phyloP scores from a whole-genome alignment of 805 yeast species.

The Zygosaccharomyces pseudorouxii region DNA sequence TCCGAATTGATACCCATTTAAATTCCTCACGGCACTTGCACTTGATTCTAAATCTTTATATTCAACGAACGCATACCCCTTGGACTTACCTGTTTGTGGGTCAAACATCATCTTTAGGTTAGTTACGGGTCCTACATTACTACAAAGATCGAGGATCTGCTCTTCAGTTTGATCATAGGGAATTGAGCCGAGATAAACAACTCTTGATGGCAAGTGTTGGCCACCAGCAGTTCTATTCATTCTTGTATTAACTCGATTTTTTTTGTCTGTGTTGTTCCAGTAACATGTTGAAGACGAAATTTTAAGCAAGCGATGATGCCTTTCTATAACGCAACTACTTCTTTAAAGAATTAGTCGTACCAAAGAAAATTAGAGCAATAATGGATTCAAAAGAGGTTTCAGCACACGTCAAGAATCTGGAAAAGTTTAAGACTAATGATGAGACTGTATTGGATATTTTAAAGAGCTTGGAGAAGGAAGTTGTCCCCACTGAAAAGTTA shows the following conservation, averaged over 20 bases:
- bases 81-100: constrained; percentile 82
- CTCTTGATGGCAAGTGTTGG: constrained; percentile 35
- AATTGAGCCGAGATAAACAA: constrained; percentile 76
- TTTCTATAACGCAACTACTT: constrained; percentile 1
- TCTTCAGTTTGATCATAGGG: constrained; percentile 94
- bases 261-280: not conserved
- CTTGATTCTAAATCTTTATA: constrained; percentile 83
- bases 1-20: constrained; percentile 75
- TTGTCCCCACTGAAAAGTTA: constrained; percentile 79
- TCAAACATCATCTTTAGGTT: constrained; percentile 76
- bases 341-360: not conserved
- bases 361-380: constrained; percentile 5
- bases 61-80: constrained; percentile 85
- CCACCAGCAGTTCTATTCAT: constrained; percentile 16
- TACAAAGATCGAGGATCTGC: constrained; percentile 81
- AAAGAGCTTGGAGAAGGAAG: constrained; percentile 56
- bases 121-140: constrained; percentile 83
- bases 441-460: constrained; percentile 63
- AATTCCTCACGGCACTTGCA: constrained; percentile 81
- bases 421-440: constrained; percentile 58
- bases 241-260: not conserved
- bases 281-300: not conserved
- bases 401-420: constrained; percentile 64
- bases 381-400: constrained; percentile 76
- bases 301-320: constrained; percentile 6